Evolutionary conservation across 129 eudicot genomes (phyloP).

Genomic region (Flaveria trinervia): DNA sequence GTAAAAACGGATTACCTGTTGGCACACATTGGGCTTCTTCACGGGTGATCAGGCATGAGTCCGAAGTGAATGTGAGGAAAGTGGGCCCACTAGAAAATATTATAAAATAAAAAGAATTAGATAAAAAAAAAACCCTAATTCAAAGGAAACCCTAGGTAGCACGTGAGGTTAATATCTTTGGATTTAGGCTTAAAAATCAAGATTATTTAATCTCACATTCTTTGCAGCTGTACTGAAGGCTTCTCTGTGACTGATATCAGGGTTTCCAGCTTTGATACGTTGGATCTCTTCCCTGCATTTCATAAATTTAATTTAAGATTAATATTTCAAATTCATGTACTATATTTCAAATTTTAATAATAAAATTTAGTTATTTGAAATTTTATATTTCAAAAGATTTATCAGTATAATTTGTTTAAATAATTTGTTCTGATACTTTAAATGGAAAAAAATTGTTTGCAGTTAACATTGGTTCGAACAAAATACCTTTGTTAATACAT

Average conservation of each 20-base stretch:
- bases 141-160: constrained; percentile 24
- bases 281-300: constrained; percentile 97
- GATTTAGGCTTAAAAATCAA: constrained; percentile 30
- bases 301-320: constrained; percentile 1
- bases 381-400: not conserved
- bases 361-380: not conserved
- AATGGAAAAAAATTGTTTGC: not conserved
- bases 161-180: not conserved
- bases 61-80: constrained; percentile 99
- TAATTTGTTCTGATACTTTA: not conserved
- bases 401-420: too few species aligned
- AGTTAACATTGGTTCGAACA: not conserved
- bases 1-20: constrained; percentile 58
- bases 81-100: constrained; percentile 90
- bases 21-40: constrained; percentile 94
- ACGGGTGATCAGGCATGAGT: constrained; percentile 99
- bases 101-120: not conserved
- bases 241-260: constrained; percentile 99
- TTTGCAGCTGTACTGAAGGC: constrained; percentile 99
- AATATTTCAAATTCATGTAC: not conserved
- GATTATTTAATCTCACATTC: constrained; percentile 64
- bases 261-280: constrained; percentile 99
- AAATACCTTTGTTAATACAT: not conserved
- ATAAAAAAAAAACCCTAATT: constrained; percentile 43
- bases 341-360: not conserved